Evolutionary conservation across 2,329 filamentous ascomycete genomes (phyloP).

Genomic region (Fusarium transvaalense): DNA sequence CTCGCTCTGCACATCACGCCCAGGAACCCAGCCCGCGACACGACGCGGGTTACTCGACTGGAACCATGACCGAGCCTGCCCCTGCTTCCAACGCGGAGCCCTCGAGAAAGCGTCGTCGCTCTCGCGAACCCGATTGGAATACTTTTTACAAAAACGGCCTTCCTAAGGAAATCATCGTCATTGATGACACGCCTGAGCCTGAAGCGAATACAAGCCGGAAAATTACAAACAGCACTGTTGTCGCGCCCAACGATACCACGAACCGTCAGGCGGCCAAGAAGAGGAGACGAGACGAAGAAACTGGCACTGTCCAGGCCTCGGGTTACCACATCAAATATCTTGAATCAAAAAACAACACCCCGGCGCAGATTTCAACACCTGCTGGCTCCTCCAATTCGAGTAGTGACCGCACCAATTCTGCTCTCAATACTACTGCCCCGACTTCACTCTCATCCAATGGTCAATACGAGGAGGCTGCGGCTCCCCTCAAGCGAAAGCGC

Average conservation of each 20-base stretch:
- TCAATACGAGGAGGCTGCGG: slow-evolving; percentile 73
- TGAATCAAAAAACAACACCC: slow-evolving; percentile 77
- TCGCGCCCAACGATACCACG: slow-evolving; percentile 49
- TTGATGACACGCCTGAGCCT: slow-evolving; percentile 77
- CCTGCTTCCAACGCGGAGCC: slow-evolving; percentile 50
- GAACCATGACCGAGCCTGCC: slow-evolving; percentile 46
- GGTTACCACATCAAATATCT: slow-evolving; percentile 80
- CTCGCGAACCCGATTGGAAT: slow-evolving; percentile 79
- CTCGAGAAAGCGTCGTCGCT: slow-evolving; percentile 67
- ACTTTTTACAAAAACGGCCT: slow-evolving; percentile 86
- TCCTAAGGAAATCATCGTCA: slow-evolving; percentile 87
- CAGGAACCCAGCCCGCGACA: slow-evolving; percentile 49
- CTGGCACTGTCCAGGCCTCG: slow-evolving; percentile 64
- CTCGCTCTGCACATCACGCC: slow-evolving; percentile 49
- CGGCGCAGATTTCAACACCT: slow-evolving; percentile 74
- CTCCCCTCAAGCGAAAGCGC: slow-evolving; percentile 92
- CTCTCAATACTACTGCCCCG: slow-evolving; percentile 85
- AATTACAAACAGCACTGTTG: slow-evolving; percentile 52
- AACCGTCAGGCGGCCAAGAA: slow-evolving; percentile 74
- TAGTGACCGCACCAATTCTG: slow-evolving; percentile 85
- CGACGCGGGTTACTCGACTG: slow-evolving; percentile 46
- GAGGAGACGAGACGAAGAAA: slow-evolving; percentile 74
- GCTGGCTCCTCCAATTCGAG: slow-evolving; percentile 82
- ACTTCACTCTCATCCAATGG: slow-evolving; percentile 78
- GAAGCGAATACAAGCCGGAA: slow-evolving; percentile 59